These are phyloP conservation scores for Aureobasidium leucospermi DNA, from an alignment of 2,329 filamentous ascomycete genomes.

Conservation along the genomic window DNA sequence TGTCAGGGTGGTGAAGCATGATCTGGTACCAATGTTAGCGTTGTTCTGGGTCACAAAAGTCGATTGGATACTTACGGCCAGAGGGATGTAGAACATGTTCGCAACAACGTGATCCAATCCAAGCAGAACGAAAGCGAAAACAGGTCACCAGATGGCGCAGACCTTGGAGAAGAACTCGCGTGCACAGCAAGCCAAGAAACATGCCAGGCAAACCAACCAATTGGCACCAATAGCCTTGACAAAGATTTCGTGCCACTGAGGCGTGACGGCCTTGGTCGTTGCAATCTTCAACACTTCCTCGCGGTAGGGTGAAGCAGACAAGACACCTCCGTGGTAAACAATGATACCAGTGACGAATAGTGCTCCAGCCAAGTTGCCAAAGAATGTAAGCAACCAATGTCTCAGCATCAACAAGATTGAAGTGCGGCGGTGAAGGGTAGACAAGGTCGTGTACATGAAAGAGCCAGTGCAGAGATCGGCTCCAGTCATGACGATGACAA, in stretches of 20 bases:
- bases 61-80: constrained; percentile 26
- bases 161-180: constrained; percentile 48
- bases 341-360: constrained; percentile 27
- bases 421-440: constrained; percentile 36
- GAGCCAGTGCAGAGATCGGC: constrained; percentile 29
- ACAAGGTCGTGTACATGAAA: constrained; percentile 36
- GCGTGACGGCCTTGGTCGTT: constrained; percentile 42
- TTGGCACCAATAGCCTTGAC: constrained; percentile 43
- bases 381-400: constrained; percentile 26
- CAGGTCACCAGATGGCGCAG: constrained; percentile 50
- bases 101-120: constrained; percentile 51
- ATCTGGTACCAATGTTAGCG: constrained; percentile 26
- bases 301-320: constrained; percentile 33
- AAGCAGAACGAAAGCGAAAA: constrained; percentile 44
- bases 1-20: constrained; percentile 38
- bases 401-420: constrained; percentile 20
- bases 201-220: constrained; percentile 47
- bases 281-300: constrained; percentile 40
- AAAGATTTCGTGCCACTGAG: constrained; percentile 47
- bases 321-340: constrained; percentile 26
- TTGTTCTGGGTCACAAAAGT: no score
- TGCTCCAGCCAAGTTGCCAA: constrained; percentile 26
- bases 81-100: constrained; percentile 43
- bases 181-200: constrained; percentile 42
- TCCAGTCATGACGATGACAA: constrained; percentile 28